These are phyloP conservation scores for Solanum verrucosum DNA, from an alignment of 257 asterid species.

Conservation along the genomic window DNA sequence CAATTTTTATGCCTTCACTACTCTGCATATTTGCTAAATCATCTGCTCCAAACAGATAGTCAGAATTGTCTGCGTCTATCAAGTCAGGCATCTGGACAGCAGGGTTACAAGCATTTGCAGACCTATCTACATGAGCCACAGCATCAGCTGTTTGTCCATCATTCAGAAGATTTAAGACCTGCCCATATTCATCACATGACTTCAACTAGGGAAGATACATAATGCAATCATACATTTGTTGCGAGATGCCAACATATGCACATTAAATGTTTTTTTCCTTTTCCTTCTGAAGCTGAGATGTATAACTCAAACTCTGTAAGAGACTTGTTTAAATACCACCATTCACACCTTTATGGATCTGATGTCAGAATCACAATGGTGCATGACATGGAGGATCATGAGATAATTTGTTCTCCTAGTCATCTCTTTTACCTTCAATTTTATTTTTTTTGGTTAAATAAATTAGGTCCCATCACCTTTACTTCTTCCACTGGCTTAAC, in stretches of 20 bases:
- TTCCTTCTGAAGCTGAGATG: neutral
- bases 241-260: neutral
- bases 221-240: neutral
- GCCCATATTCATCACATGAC: constrained; percentile 6
- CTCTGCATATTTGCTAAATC: constrained; percentile 26
- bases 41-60: constrained; percentile 39
- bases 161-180: constrained; percentile 72
- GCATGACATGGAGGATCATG: neutral
- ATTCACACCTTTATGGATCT: neutral
- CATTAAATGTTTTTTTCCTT: neutral
- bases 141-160: constrained; percentile 43
- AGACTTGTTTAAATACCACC: neutral
- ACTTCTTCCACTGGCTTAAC: neutral
- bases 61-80: constrained; percentile 73
- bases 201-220: constrained; percentile 1
- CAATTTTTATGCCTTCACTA: constrained; percentile 23
- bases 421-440: neutral
- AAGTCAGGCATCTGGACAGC: constrained; percentile 59
- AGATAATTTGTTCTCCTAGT: neutral
- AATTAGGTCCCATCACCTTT: neutral
- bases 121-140: constrained; percentile 22
- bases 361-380: neutral
- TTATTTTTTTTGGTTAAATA: neutral
- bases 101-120: constrained; percentile 34
- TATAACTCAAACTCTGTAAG: neutral